Evolutionary conservation across 129 eudicot genomes (phyloP).

Genomic region (Centaurea solstitialis): DNA sequence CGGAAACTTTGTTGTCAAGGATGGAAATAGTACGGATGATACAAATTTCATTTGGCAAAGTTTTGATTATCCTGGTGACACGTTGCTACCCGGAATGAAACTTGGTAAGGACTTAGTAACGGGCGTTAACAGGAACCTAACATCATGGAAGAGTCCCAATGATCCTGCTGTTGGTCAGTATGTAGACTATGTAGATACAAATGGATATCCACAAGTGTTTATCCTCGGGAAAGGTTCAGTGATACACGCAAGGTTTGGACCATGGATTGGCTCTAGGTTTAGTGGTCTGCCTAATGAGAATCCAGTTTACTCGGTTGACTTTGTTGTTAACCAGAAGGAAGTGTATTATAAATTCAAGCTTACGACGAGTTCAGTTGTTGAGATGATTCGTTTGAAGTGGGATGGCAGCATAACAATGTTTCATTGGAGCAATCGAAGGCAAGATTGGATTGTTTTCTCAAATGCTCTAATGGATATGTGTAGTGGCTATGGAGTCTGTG

Average conservation of each 20-base stretch:
- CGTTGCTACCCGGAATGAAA: slow-evolving; percentile 1
- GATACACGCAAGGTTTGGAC: slow-evolving; percentile 20
- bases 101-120: not conserved
- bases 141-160: slow-evolving; percentile 22
- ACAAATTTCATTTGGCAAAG: slow-evolving; percentile 11
- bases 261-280: slow-evolving; percentile 39
- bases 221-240: slow-evolving; percentile 7
- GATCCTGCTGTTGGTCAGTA: slow-evolving; percentile 23
- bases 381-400: not conserved
- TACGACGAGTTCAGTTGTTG: not conserved
- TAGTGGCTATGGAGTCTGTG: slow-evolving; percentile 27
- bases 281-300: slow-evolving; percentile 28
- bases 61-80: slow-evolving; percentile 7
- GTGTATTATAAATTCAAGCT: slow-evolving; percentile 9
- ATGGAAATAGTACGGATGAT: not conserved
- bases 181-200: slow-evolving; percentile 3
- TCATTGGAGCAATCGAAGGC: slow-evolving; percentile 4
- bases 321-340: slow-evolving; percentile 14
- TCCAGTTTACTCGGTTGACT: slow-evolving; percentile 3
- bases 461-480: slow-evolving; percentile 3
- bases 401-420: slow-evolving; percentile 6
- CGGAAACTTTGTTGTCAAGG: slow-evolving; percentile 24
- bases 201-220: slow-evolving; percentile 16
- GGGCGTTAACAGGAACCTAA: not conserved
- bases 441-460: slow-evolving; percentile 1